phyloP scores from a whole-genome alignment of 2,329 filamentous ascomycete species.

The Fusarium longipes region DNA sequence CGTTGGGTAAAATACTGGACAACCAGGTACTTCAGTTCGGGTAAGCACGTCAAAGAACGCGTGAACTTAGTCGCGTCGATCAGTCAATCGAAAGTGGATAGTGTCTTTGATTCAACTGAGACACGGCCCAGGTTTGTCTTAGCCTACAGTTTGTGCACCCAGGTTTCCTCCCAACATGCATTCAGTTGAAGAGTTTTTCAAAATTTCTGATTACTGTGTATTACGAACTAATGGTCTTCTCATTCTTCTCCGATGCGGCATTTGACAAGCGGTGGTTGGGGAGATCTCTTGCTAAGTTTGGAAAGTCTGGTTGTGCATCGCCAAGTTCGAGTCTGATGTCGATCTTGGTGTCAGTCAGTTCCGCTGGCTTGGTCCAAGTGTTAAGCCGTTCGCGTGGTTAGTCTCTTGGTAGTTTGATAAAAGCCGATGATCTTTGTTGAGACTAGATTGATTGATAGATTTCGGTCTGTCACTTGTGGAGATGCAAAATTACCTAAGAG shows the following conservation, averaged over 20 bases:
- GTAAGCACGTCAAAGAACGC: conserved; percentile 23
- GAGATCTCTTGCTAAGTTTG: conserved; percentile 5
- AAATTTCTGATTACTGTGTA: background rate
- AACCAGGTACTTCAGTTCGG: background rate
- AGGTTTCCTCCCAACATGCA: background rate
- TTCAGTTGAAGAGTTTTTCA: background rate
- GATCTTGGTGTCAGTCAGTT: conserved; percentile 35
- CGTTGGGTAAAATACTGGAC: conserved; percentile 30
- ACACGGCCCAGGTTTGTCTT: conserved; percentile 19
- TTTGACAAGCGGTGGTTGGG: conserved; percentile 38
- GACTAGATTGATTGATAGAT: conserved; percentile 2
- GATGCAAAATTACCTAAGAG: background rate
- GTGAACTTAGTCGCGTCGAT: conserved; percentile 28
- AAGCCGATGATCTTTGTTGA: conserved; percentile 25
- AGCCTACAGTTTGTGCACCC: background rate
- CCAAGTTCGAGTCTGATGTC: conserved; percentile 4
- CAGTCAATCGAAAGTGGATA: conserved; percentile 26
- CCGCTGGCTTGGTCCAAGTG: conserved; percentile 24
- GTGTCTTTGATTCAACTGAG: conserved; percentile 40
- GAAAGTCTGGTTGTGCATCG: conserved; percentile 23
- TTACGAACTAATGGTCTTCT: background rate
- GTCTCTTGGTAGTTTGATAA: background rate
- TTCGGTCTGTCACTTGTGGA: background rate
- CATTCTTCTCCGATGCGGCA: conserved; percentile 24
- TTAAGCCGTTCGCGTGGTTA: conserved; percentile 23